Conservation (phyloP, 2,329 filamentous ascomycete species). For the Nothopassalora personata region DNA sequence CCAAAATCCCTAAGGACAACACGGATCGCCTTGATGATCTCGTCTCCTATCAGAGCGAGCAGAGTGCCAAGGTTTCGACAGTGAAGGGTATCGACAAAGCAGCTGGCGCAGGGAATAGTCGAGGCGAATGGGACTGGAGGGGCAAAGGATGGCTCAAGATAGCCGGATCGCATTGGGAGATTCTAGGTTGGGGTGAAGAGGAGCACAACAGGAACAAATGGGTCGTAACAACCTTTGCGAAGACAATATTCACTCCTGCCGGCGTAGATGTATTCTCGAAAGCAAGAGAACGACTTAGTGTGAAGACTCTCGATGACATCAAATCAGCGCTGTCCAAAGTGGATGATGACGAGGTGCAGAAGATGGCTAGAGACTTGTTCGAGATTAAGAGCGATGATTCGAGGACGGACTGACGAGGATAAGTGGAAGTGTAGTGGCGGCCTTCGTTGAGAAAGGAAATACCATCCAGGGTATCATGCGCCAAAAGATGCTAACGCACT, state of each 20-base stretch:
- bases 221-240: conserved; percentile 79
- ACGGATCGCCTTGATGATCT: conserved; percentile 61
- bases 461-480: too few relatives aligned
- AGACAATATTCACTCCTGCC: conserved; percentile 76
- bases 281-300: conserved; percentile 54
- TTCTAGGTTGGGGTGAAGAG: conserved; percentile 67
- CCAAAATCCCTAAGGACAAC: conserved; percentile 26
- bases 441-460: too few relatives aligned
- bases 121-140: conserved; percentile 64
- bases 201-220: conserved; percentile 47
- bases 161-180: conserved; percentile 72
- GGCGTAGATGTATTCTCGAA: conserved; percentile 74
- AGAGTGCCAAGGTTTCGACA: conserved; percentile 49
- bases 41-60: conserved; percentile 61
- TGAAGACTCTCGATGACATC: conserved; percentile 54
- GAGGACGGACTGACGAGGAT: conserved; percentile 16
- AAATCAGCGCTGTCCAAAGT: conserved; percentile 50
- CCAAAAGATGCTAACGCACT: too few relatives aligned
- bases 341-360: conserved; percentile 48
- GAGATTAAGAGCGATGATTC: conserved; percentile 37
- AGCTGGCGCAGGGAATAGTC: conserved; percentile 27
- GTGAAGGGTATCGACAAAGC: conserved; percentile 62
- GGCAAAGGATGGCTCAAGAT: conserved; percentile 70
- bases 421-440: too few relatives aligned
- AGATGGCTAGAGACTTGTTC: conserved; percentile 49